Base-by-base conservation (phyloP, 306 rosid species). In the Hylodesmum podocarpum region DNA sequence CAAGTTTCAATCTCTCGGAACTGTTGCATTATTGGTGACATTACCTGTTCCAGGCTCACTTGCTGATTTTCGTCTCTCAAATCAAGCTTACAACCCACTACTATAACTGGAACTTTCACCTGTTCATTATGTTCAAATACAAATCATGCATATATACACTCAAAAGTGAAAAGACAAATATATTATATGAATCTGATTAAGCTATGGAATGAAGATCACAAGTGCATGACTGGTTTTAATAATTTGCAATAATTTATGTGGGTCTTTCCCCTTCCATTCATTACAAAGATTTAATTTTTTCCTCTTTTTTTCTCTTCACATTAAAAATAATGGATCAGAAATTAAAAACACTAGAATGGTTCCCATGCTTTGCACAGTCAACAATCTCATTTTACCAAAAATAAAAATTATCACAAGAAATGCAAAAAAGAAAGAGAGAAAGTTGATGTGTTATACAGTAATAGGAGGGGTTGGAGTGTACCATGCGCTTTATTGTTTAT, bases 1-100 rank as follows among this genome's bases (percentile, higher is more conserved):
- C 99, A 96, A 67, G 99, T 96, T 82, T 96, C 99, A 87, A 96
- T 96, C 87, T 96, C 98, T 49, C 97, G 97, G 80, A 96, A 96
- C 67, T 96, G 97, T 82, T 96, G 98, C 99, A 96, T 96, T 80
- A 96, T 92, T 46, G 99, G 99, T 25, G 99, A 90, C 99, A 96
- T 96, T 84, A 91, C 98, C 79, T 85, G 94, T 76, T 96, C 99
- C 78, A 96, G 79, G 93, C 96, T 96, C 82, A 91, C 86, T 72
- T 88, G 96, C 82, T 88, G 96, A 81, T 81, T 87, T 72, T 96
- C 99, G 86, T 91, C 98, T 84, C 99, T 88, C 89, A 92, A 82
- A 85, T 96, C 99, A 72, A 96, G 96, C 86, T 87, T 96, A 79
- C 99, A 96, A 24, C 99, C 99, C 15, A 92, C 99, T 59, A 91